These are phyloP conservation scores for Alternaria hordeiaustralica DNA, from an alignment of 2,329 filamentous ascomycete species.

Conservation along the genomic window DNA sequence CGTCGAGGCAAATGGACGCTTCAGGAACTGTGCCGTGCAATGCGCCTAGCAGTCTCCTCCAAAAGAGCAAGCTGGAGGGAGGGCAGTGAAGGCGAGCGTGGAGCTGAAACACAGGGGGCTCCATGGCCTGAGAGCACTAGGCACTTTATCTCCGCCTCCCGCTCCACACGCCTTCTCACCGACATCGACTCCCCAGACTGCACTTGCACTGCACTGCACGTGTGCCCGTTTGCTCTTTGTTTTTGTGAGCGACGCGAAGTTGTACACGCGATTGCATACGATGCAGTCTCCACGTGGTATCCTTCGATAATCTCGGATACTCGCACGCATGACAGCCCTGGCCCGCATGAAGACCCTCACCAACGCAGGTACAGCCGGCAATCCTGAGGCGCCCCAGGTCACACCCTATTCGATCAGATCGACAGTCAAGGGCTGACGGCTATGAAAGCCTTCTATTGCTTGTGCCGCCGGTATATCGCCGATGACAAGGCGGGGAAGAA, in stretches of 20 bases:
- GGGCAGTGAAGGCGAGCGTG: slow-evolving; percentile 4
- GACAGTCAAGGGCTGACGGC: neutral
- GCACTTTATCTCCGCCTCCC: slow-evolving; percentile 4
- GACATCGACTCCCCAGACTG: neutral
- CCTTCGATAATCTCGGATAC: neutral
- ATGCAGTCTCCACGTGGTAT: neutral
- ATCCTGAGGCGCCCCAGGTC: slow-evolving; percentile 11
- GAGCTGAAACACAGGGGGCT: slow-evolving; percentile 12
- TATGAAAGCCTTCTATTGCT: slow-evolving; percentile 1
- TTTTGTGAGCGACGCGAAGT: neutral
- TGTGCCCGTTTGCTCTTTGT: neutral
- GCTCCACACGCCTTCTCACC: neutral
- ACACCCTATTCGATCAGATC: slow-evolving; percentile 1
- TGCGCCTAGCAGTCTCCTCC: slow-evolving; percentile 11
- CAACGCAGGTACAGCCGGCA: neutral
- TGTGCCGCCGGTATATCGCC: slow-evolving; percentile 5
- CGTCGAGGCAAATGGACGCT: slow-evolving; percentile 11
- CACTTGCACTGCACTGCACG: neutral
- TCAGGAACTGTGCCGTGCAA: slow-evolving; percentile 4
- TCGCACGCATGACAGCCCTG: neutral
- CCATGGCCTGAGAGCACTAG: neutral
- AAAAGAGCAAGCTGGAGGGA: slow-evolving; percentile 2
- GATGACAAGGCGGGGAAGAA: neutral
- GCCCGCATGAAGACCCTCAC: neutral
- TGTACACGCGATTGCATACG: neutral